Evolutionary conservation across 305 asterid genomes (phyloP), one percentile per base, ranked within the genome.

Genomic region (Solanum hybrid): DNA sequence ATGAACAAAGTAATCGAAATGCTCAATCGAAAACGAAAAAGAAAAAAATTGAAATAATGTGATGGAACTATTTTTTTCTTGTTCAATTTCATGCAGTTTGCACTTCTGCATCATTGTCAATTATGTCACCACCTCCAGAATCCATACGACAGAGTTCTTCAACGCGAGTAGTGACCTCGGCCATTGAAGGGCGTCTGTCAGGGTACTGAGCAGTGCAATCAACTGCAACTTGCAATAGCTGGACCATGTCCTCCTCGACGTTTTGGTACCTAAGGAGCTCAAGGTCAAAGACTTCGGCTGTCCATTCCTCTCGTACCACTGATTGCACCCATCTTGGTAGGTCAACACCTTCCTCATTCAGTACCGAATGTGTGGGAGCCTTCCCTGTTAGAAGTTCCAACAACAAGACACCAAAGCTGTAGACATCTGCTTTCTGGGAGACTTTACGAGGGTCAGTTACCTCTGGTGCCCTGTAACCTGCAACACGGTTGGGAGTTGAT

Each of bases 191-290:
- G 8, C 99, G 97, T 84, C 95, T 95, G 88, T 97, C 99, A 0
- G 99, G 99, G 79, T 95, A 95, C 89, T 94, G 97, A 7, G 95
- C 98, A 1, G 98, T 94, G 92, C 99, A 96, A 86, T 96, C 98
- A 31, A 97, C 95, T 1, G 98, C 99, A 3, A 97, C 96, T 89
- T 97, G 98, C 91, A 97, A 89, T 37, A 97, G 93, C 95, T 95
- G 98, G 56, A 97, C 99, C 99, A 97, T 97, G 34, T 97, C 97
- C 91, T 97, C 99, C 92, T 95, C 99, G 0, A 94, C 97, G 51
- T 91, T 94, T 80, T 92, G 95, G 60, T 94, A 95, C 75, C 97
- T 90, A 3, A 95, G 92, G 31, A 96, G 96, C 79, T 96, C 96
- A 1, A 89, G 88, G 22, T 96, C 98, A 46, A 96, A 94, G 10